Conservation (phyloP, 2,329 filamentous ascomycete genomes). For the Davidsoniella eucalypti region DNA sequence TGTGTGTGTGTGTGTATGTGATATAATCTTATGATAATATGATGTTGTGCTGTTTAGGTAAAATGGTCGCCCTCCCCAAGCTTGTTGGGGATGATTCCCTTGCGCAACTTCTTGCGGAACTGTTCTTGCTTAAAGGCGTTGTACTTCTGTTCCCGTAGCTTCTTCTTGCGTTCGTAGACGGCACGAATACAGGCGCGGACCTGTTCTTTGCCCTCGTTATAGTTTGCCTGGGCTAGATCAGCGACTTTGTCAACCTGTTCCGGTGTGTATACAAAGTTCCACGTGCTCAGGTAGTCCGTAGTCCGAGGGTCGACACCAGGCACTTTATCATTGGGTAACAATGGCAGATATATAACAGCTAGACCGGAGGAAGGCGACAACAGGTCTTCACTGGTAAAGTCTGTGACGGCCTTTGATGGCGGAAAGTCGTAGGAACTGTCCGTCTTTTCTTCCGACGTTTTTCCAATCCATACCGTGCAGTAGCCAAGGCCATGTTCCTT, state of each 20-base stretch:
- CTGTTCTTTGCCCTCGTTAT: constrained; percentile 61
- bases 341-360: constrained; percentile 77
- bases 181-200: constrained; percentile 65
- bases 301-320: constrained; percentile 67
- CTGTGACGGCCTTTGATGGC: constrained; percentile 36
- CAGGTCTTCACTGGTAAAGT: constrained; percentile 51
- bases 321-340: constrained; percentile 66
- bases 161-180: constrained; percentile 85
- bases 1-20: neutral
- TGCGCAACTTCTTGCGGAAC: constrained; percentile 30
- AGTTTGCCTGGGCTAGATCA: constrained; percentile 70
- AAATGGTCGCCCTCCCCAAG: constrained; percentile 53
- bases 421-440: constrained; percentile 28
- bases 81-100: constrained; percentile 33
- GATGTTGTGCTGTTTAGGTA: constrained; percentile 20
- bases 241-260: constrained; percentile 80
- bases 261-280: constrained; percentile 94
- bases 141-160: constrained; percentile 39
- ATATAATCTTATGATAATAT: neutral
- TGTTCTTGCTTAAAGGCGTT: constrained; percentile 22
- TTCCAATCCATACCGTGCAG: constrained; percentile 92
- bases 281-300: constrained; percentile 80
- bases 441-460: constrained; percentile 52
- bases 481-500: constrained; percentile 50
- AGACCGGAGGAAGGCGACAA: constrained; percentile 57